Evolutionary conservation across 1,139 yeast genomes (phyloP).

Genomic region (Pichia sp.): DNA sequence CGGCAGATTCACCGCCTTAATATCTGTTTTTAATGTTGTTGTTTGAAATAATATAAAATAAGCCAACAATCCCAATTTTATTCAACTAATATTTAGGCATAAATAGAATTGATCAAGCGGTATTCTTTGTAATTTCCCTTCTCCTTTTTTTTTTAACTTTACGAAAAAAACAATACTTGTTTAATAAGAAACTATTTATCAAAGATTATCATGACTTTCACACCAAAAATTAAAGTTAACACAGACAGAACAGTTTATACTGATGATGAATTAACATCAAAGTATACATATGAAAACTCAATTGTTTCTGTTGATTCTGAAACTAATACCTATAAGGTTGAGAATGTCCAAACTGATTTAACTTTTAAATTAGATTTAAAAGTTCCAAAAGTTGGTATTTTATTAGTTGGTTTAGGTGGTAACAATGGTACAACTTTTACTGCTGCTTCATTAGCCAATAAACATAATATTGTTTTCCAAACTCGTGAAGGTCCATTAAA

Average conservation of each 20-base stretch:
- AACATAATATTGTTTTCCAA: conserved; percentile 68
- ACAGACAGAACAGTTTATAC: conserved; percentile 56
- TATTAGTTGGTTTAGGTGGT: conserved; percentile 95
- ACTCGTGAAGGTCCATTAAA: conserved; percentile 75
- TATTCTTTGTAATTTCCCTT: too few species aligned
- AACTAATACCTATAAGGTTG: conserved; percentile 44
- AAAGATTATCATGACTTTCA: conserved; percentile 15
- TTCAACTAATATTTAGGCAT: too few species aligned
- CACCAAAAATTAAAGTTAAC: conserved; percentile 48
- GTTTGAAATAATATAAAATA: too few species aligned
- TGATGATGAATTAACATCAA: conserved; percentile 57
- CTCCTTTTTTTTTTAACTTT: too few species aligned
- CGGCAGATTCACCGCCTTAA: too few species aligned
- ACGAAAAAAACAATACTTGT: not conserved
- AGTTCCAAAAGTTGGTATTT: conserved; percentile 80
- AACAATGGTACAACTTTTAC: conserved; percentile 92
- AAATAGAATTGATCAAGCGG: too few species aligned
- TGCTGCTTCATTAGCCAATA: conserved; percentile 82
- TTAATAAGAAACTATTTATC: too few species aligned
- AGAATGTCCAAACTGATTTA: conserved; percentile 68
- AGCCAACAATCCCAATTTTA: too few species aligned
- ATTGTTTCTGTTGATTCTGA: conserved; percentile 41
- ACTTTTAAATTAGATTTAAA: conserved; percentile 80
- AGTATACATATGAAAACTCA: conserved; percentile 67
- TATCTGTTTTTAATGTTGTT: too few species aligned